Conservation (phyloP, 75 land plant genomes). For the Selaginella moellendorffii region DNA sequence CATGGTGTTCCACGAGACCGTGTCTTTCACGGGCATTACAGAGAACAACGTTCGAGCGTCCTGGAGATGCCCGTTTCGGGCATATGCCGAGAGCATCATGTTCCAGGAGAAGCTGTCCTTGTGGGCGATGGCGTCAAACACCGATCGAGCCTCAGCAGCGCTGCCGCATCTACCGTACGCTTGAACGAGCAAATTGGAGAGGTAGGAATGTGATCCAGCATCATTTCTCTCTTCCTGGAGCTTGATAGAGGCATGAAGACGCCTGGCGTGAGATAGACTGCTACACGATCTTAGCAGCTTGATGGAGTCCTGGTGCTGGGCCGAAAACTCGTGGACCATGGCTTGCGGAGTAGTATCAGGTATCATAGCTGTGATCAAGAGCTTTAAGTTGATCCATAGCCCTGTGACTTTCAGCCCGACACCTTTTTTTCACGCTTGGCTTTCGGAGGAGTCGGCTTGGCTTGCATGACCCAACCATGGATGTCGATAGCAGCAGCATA, state of each 20-base stretch:
- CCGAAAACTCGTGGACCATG: too few species aligned
- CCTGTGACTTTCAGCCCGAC: too few species aligned
- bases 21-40: background rate
- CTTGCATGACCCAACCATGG: too few species aligned
- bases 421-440: too few species aligned
- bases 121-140: background rate
- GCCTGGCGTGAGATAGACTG: background rate
- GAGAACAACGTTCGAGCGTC: background rate
- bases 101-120: background rate
- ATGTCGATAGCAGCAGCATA: too few species aligned
- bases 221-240: too few species aligned
- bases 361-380: too few species aligned
- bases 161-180: background rate
- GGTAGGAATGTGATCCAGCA: background rate
- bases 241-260: background rate
- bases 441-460: too few species aligned
- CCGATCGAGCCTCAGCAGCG: background rate
- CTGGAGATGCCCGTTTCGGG: background rate
- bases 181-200: background rate
- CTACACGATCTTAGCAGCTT: background rate
- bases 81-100: background rate
- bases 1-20: conserved; percentile 4
- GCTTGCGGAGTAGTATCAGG: too few species aligned
- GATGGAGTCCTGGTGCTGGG: too few species aligned
- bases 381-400: too few species aligned